Evolutionary conservation across 2,329 filamentous ascomycete genomes (phyloP).

Genomic region (Apiospora hydei): DNA sequence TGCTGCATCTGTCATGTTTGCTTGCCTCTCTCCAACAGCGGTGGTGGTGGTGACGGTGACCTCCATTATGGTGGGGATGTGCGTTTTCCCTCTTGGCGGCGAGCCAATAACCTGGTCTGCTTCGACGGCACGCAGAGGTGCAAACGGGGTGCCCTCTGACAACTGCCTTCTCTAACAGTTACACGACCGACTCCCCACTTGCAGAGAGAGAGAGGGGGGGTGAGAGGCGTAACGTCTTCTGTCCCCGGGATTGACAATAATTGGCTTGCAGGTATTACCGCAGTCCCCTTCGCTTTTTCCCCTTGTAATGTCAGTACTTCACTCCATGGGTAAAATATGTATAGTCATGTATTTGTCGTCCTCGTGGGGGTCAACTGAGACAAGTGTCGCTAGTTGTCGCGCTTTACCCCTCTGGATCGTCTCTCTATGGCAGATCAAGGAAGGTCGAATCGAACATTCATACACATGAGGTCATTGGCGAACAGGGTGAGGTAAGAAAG

Average conservation of each 20-base stretch:
- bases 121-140: not conserved
- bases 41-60: not conserved
- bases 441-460: conserved; percentile 3
- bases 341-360: not conserved
- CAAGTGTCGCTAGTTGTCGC: not conserved
- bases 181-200: not conserved
- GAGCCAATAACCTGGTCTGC: not conserved
- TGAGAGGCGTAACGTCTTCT: conserved; percentile 1
- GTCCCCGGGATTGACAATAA: not conserved
- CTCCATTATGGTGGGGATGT: not conserved
- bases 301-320: not conserved
- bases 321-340: not conserved
- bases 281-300: not conserved
- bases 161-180: conserved; percentile 18
- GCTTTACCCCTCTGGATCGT: not conserved
- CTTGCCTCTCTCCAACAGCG: not conserved
- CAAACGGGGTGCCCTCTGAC: conserved; percentile 13
- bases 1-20: conserved; percentile 19
- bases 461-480: not conserved
- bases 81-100: not conserved
- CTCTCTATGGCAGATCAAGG: not conserved
- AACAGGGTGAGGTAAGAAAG: not conserved
- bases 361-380: conserved; percentile 16
- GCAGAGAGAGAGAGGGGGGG: not conserved
- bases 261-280: not conserved